phyloP scores from a whole-genome alignment of 75 land plant species.

The Gnetum montanum region DNA sequence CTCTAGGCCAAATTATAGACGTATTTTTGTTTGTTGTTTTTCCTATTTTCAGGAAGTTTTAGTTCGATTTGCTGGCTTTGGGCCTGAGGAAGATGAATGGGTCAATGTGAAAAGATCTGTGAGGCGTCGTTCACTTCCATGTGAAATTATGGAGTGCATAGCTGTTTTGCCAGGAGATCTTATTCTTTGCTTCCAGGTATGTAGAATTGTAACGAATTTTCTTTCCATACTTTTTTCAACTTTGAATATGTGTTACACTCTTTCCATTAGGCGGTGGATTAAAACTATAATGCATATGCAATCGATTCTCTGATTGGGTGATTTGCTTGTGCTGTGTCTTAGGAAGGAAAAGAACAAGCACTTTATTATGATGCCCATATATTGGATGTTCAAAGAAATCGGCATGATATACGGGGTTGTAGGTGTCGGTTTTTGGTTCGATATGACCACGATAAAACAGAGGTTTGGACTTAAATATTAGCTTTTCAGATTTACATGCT shows the following conservation, averaged over 20 bases:
- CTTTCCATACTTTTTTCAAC: too few relatives aligned
- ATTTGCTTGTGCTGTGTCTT: neutral
- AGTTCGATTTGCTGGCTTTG: slow-evolving; percentile 48
- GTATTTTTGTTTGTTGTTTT: too few relatives aligned
- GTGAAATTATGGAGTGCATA: slow-evolving; percentile 40
- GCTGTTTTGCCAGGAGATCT: slow-evolving; percentile 49
- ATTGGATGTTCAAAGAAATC: slow-evolving; percentile 40
- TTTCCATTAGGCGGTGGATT: too few relatives aligned
- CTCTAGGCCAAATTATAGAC: too few relatives aligned
- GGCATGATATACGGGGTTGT: slow-evolving; percentile 44
- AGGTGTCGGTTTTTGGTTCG: slow-evolving; percentile 50
- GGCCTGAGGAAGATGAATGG: slow-evolving; percentile 53
- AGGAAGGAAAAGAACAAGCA: slow-evolving; percentile 52
- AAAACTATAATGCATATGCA: too few relatives aligned
- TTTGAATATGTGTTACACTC: too few relatives aligned
- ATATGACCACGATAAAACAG: slow-evolving; percentile 39
- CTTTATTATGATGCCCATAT: slow-evolving; percentile 43
- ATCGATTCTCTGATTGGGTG: too few relatives aligned
- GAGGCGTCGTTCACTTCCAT: slow-evolving; percentile 44
- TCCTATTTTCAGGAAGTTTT: slow-evolving; percentile 38
- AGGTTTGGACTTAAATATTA: too few relatives aligned
- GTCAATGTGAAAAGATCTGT: slow-evolving; percentile 34
- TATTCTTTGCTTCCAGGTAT: slow-evolving; percentile 50
- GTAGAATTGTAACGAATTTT: too few relatives aligned
- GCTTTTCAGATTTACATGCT: too few relatives aligned